Evolutionary conservation across 1,284 basidiomycete species (phyloP), one percentile per base, ranked within the genome.

Genomic region (Entoloma clypeatum): DNA sequence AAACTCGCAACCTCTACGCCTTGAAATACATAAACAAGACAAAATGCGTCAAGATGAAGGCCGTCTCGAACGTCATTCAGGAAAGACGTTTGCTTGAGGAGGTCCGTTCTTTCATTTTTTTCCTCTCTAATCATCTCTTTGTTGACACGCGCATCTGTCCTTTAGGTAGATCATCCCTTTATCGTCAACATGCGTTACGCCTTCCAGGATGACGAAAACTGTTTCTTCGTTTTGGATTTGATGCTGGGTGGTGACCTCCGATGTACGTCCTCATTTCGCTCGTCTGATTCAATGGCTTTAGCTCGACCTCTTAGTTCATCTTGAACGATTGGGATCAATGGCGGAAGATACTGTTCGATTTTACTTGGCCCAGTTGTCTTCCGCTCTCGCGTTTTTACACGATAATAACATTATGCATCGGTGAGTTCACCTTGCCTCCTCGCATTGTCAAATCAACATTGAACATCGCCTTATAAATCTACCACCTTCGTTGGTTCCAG

Each of bases 1-100:
- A 97, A 66, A 89, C 91, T 11, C 87, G 91, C 48, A 88, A 92
- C 17, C 74, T 99, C 23, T 98, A 94, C 58, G 95, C 95, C 7
- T 81, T 99, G 62, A 99, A 99, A 67, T 99, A 99, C 69, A 99
- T 99, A 70, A 98, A 98, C 75, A 99, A 99, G 65, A 63, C 84
- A 25, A 95, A 95, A 74, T 97, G 93, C 59, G 90, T 96, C 51
- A 94, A 93, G 73, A 96, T 96, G 91, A 92, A 92, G 58, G 93
- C 94, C 1, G 92, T 97, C 22, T 85, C 92, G 30, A 98, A 99
- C 63, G 92, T 98, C 59, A 85, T 99, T 34, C 94, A 98, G 63
- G 95, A 97, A 64, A 78, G 93, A 28, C 73, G 92, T 27, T 65
- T 97, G 26, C 74, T 97, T 23, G 93, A 96, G 67, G 93, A 97